Percentiles rank a stretch among this genome's conserved stretches.
phyloP scores from a whole-genome alignment of 352 stramenopile genomes.

The Poterioochromonas sp. region DNA sequence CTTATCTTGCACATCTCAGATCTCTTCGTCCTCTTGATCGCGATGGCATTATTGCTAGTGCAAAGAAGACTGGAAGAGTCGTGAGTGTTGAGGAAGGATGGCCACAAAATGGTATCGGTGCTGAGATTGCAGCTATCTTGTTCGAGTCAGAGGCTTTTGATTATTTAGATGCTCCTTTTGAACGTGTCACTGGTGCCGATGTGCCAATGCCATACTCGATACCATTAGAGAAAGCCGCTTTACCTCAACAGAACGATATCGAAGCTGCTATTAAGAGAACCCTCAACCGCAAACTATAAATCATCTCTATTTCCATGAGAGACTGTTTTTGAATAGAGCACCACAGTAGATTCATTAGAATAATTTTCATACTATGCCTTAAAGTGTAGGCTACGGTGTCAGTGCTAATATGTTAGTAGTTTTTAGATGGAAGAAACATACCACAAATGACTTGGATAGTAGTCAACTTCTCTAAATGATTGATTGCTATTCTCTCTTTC shows the following conservation, averaged over 20 bases:
- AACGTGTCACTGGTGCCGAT: slow-evolving; percentile 92
- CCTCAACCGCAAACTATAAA: slow-evolving; percentile 49
- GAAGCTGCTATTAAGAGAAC: slow-evolving; percentile 79
- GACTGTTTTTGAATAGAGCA: too few relatives aligned
- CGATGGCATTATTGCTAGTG: slow-evolving; percentile 87
- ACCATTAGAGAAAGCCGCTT: slow-evolving; percentile 85
- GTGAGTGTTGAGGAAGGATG: slow-evolving; percentile 93
- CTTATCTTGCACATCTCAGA: slow-evolving; percentile 33
- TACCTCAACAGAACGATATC: slow-evolving; percentile 89
- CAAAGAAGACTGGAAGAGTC: slow-evolving; percentile 96
- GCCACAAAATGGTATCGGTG: slow-evolving; percentile 86
- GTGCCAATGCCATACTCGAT: slow-evolving; percentile 96
- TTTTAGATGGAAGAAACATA: too few relatives aligned
- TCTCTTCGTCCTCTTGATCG: slow-evolving; percentile 92
- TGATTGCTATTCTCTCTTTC: too few relatives aligned
- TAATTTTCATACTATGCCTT: too few relatives aligned
- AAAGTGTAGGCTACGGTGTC: too few relatives aligned
- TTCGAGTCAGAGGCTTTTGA: slow-evolving; percentile 96
- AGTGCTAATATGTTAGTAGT: too few relatives aligned
- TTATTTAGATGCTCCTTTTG: slow-evolving; percentile 94
- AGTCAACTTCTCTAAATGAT: too few relatives aligned
- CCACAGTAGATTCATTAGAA: too few relatives aligned
- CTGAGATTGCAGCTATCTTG: slow-evolving; percentile 91
- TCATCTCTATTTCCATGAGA: too few relatives aligned
- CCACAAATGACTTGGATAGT: too few relatives aligned